phyloP scores from a whole-genome alignment of 192 early-diverging fungal species.

The Podila minutissima region DNA sequence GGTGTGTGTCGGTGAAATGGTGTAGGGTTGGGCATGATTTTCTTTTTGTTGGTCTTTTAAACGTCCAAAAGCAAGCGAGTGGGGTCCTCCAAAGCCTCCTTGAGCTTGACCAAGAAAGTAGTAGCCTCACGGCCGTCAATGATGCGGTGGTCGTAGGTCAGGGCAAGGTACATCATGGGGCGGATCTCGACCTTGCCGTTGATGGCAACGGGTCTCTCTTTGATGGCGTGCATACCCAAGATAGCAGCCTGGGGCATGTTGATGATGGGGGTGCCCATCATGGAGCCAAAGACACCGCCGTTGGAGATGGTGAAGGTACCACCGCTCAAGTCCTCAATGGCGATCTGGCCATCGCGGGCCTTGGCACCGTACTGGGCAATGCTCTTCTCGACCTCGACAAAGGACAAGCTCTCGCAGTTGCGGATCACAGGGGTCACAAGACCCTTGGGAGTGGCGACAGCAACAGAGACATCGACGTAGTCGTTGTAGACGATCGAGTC shows the following conservation, averaged over 20 bases:
- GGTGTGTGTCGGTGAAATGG: too few relatives aligned
- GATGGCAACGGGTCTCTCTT: conserved; percentile 95
- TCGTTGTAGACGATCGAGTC: conserved; percentile 92
- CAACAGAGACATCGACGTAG: conserved; percentile 95
- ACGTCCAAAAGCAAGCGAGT: conserved; percentile 88
- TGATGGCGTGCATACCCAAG: conserved; percentile 98
- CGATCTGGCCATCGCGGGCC: conserved; percentile 95
- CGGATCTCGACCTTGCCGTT: conserved; percentile 93
- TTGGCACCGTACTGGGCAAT: conserved; percentile 87
- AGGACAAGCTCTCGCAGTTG: conserved; percentile 86
- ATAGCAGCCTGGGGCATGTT: conserved; percentile 98
- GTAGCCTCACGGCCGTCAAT: conserved; percentile 98
- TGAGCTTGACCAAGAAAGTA: conserved; percentile 97
- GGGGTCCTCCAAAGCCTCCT: conserved; percentile 98
- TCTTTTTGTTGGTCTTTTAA: conserved; percentile 59
- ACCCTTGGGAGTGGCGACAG: conserved; percentile 98
- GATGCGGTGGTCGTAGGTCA: conserved; percentile 98
- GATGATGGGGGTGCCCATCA: conserved; percentile 98
- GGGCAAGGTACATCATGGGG: conserved; percentile 97
- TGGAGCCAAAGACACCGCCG: conserved; percentile 98
- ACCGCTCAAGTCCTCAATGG: conserved; percentile 97
- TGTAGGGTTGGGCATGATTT: too few relatives aligned
- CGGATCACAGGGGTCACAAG: conserved; percentile 97
- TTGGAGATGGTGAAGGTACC: conserved; percentile 99
- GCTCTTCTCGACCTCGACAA: conserved; percentile 92